A percentile compares a stretch with the other conserved stretches of the same genome.
Evolutionary conservation across 2,329 filamentous ascomycete genomes (phyloP).

Genomic region (Diaporthe sp.): DNA sequence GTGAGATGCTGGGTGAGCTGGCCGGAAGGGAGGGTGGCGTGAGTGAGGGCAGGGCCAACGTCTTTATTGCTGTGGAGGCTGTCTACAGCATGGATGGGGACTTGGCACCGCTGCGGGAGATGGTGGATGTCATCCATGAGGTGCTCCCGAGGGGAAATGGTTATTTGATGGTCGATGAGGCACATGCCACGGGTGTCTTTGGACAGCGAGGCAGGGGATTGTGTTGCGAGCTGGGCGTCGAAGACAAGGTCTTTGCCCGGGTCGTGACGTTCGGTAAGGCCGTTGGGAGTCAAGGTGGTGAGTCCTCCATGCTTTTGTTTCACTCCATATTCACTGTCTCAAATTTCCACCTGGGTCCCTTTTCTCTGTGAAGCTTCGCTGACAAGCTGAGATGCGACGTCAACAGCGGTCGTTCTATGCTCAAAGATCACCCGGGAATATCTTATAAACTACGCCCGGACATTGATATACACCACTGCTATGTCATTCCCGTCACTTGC

Average conservation of each 20-base stretch:
- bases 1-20: slow-evolving; percentile 49
- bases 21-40: too few relatives aligned
- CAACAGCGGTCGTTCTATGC: slow-evolving; percentile 69
- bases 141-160: slow-evolving; percentile 71
- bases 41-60: slow-evolving; percentile 64
- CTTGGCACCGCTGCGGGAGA: slow-evolving; percentile 72
- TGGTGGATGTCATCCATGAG: slow-evolving; percentile 70
- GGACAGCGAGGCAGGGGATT: slow-evolving; percentile 70
- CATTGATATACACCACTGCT: slow-evolving; percentile 81
- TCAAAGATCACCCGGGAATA: slow-evolving; percentile 72
- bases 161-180: slow-evolving; percentile 77
- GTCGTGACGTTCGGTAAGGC: slow-evolving; percentile 23
- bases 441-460: slow-evolving; percentile 82
- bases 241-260: slow-evolving; percentile 14
- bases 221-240: slow-evolving; percentile 51
- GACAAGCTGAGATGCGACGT: too few relatives aligned
- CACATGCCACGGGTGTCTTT: slow-evolving; percentile 75
- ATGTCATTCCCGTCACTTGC: slow-evolving; percentile 73
- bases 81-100: slow-evolving; percentile 91
- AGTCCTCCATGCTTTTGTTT: neutral
- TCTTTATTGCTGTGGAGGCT: slow-evolving; percentile 79
- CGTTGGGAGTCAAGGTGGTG: slow-evolving; percentile 24
- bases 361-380: too few relatives aligned
- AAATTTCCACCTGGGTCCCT: too few relatives aligned
- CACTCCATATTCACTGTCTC: too few relatives aligned